Evolutionary conservation across 1,284 basidiomycete species (phyloP), one percentile per base, ranked within the genome.

Genomic region (Ustilago loliicola): DNA sequence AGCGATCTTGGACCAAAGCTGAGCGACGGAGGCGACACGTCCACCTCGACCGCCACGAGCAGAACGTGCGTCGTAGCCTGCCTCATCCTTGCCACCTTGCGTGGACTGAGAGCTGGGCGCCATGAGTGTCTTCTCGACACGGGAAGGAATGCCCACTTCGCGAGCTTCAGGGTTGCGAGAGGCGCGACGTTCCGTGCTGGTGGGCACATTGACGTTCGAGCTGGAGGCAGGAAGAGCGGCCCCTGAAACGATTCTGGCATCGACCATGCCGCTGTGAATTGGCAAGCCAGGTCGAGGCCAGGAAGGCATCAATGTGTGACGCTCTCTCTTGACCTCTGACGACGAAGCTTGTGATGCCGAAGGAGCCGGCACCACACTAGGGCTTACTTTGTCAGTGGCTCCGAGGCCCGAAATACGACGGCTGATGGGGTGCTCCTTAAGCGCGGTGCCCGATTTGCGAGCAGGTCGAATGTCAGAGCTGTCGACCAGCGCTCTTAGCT

Each of bases 21-120:
- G 89, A 0, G 92, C 90, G 2, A 93, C 92, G 6, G 92, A 89
- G 1, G 92, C 89, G 17, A 94, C 93, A 59, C 90, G 89, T 11
- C 93, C 93, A 0, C 93, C 93, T 58, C 89, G 88, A 2, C 93
- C 93, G 2, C 93, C 93, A 27, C 93, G 89, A 11, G 92, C 93
- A 45, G 92, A 93, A 6, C 91, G 90, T 23, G 92, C 86, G 80
- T 93, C 91, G 83, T 93, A 93, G 13, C 74, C 32, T 3, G 32
- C 13, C 13, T 66, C 63, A 11, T 55, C 57, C 23, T 61, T 72
- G 61, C 27, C 38, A 25, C 54, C 38, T 36, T 32, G 32, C 21
- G 42, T 38, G 29, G n/a, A 25, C 34, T 64, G 53, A 25, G 59
- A n/a, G 4, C n/a, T 30, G 0, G 73, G 52, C 32, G 69, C 61